These are phyloP conservation scores for Corniculantispora saksenae DNA, from an alignment of 2,329 filamentous ascomycete species.

Conservation along the genomic window DNA sequence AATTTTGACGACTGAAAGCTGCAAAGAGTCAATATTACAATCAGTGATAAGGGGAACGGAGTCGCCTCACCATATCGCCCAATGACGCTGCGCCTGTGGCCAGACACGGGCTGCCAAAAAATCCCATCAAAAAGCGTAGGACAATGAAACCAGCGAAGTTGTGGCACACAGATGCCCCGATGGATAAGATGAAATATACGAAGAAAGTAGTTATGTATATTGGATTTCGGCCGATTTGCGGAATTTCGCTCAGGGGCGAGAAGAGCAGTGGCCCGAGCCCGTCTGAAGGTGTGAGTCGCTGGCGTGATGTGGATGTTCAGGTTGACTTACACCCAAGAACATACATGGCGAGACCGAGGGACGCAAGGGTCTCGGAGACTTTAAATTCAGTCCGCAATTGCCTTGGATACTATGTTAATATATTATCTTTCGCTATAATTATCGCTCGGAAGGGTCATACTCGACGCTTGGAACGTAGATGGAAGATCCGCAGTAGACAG, in stretches of 20 bases:
- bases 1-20: background rate
- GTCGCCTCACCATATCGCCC: constrained; percentile 34
- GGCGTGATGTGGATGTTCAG: background rate
- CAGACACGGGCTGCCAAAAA: constrained; percentile 37
- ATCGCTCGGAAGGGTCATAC: background rate
- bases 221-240: constrained; percentile 64
- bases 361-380: background rate
- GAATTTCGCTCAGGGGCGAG: constrained; percentile 67
- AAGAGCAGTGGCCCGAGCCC: constrained; percentile 66
- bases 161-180: constrained; percentile 32
- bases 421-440: background rate
- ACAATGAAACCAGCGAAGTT: constrained; percentile 53
- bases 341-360: background rate
- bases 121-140: constrained; percentile 52
- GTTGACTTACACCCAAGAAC: background rate
- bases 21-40: background rate
- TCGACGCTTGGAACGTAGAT: background rate
- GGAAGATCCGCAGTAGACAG: background rate
- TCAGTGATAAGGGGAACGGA: constrained; percentile 31
- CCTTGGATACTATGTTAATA: background rate
- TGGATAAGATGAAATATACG: constrained; percentile 66
- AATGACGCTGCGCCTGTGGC: constrained; percentile 31
- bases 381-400: background rate
- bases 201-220: constrained; percentile 69
- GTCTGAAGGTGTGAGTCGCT: constrained; percentile 27